These are phyloP conservation scores for Coriolopsis trogii DNA, from an alignment of 1,284 basidiomycete species.

Conservation along the genomic window DNA sequence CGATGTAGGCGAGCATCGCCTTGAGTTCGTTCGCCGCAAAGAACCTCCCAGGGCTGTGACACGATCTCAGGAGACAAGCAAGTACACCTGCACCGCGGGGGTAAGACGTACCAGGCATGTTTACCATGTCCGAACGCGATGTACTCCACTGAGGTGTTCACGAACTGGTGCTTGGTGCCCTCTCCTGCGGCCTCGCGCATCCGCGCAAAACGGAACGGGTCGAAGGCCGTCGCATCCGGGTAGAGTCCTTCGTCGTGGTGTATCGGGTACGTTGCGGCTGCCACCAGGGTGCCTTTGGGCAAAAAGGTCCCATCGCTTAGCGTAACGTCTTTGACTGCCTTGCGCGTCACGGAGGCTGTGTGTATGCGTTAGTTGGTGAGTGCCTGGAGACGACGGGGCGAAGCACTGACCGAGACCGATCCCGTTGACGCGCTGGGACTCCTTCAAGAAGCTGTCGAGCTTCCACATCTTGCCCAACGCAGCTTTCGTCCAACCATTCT, in stretches of 20 bases:
- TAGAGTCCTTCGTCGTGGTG: conserved; percentile 46
- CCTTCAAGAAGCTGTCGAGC: conserved; percentile 56
- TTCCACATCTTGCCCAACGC: conserved; percentile 48
- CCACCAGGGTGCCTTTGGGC: conserved; percentile 44
- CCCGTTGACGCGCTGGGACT: conserved; percentile 45
- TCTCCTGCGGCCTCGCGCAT: conserved; percentile 34
- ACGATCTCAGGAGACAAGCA: not conserved
- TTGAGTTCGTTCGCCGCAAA: conserved; percentile 50
- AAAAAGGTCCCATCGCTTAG: conserved; percentile 46
- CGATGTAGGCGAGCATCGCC: conserved; percentile 44
- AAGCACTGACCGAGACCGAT: conserved; percentile 26
- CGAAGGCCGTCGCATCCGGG: conserved; percentile 40
- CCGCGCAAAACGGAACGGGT: conserved; percentile 50
- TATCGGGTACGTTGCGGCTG: conserved; percentile 40
- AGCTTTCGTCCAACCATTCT: conserved; percentile 46
- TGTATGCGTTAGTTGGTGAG: not conserved
- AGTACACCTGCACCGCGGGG: not conserved
- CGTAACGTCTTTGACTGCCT: conserved; percentile 32
- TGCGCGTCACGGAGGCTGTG: not conserved
- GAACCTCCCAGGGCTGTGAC: conserved; percentile 44
- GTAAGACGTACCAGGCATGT: conserved; percentile 30
- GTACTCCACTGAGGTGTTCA: conserved; percentile 31
- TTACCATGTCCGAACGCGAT: conserved; percentile 34
- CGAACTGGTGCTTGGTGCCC: conserved; percentile 31
- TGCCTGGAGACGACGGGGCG: not conserved